Conservation (phyloP, 768 basidiomycete genomes). For the Gautieria morchelliformis region DNA sequence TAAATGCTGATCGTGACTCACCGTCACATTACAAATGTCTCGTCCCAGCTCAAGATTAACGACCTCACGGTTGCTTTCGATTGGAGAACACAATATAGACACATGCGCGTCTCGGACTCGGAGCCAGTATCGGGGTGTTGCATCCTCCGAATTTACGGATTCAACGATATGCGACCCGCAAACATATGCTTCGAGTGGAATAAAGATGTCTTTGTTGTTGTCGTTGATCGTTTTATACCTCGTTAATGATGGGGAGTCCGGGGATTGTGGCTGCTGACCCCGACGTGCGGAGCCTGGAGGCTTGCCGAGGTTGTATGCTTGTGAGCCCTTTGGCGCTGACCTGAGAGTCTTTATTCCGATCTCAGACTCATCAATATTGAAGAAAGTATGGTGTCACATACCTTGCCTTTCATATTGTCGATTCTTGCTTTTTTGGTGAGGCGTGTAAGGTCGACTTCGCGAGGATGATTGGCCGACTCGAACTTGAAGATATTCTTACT, state of each 20-base stretch:
- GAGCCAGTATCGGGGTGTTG: background rate
- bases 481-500: background rate
- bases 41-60: too few relatives aligned
- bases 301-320: background rate
- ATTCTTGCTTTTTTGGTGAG: background rate
- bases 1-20: too few relatives aligned
- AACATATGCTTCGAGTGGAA: background rate
- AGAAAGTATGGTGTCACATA: background rate
- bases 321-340: background rate
- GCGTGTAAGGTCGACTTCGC: background rate
- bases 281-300: background rate
- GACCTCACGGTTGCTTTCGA: too few relatives aligned
- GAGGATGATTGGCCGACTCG: background rate
- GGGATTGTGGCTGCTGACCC: background rate
- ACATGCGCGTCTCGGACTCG: background rate
- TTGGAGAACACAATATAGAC: too few relatives aligned
- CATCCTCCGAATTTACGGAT: background rate
- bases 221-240: too few relatives aligned
- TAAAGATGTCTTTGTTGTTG: too few relatives aligned
- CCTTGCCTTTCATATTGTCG: background rate
- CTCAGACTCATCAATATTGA: background rate
- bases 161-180: background rate
- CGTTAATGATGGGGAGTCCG: background rate
- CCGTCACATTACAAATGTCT: too few relatives aligned
- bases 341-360: background rate